Base-by-base conservation (phyloP, 2,329 filamentous ascomycete genomes). In the Reticulascus tulasneorum region DNA sequence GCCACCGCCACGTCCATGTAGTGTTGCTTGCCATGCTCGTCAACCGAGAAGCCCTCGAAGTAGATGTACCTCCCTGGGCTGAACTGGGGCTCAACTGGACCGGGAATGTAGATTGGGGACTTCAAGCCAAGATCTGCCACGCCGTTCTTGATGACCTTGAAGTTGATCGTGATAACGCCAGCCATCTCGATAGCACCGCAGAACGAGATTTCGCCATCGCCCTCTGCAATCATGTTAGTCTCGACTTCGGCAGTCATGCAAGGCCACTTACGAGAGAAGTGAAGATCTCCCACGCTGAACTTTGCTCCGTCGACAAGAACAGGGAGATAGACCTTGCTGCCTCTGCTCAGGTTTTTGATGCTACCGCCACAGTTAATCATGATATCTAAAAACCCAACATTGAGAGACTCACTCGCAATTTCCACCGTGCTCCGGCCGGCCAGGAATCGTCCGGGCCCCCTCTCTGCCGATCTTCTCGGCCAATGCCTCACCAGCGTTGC, bases 171-270 rank as follows among this genome's bases (percentile, higher is more conserved):
- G 49, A 95, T 94, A 27, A 87, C 69, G 5, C 89, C 89, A 0
- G 89, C 87, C 86, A 96, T 96, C 60, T 96, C 90, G 51, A 95
- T 96, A 6, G 89, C 90, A 15, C 84, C 84, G 46, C 84, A 89
- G 55, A 89, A 96, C 4, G 81, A 87, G 41, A 95, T 94, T 57
- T 95, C 89, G 7, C 89, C 89, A 54, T 95, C 89, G 8, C 89
- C 89, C 62, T 94, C 71, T 74, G 42, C 33, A 22, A 18, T 25
- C n/a, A 21, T 23, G n/a, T 29, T 17, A 35, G 19, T n/a, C 7
- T 29, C 17, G 4, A n/a, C 17, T 30, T 9, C n/a, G n/a, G n/a
- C n/a, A 13, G 7, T 8, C n/a, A n/a, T n/a, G n/a, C 13, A 26
- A 19, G n/a, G 24, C 15, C 15, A 58, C 64, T 48, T 52, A 69